Base-by-base conservation (phyloP, 306 rosid species). In the Prunus salicina region DNA sequence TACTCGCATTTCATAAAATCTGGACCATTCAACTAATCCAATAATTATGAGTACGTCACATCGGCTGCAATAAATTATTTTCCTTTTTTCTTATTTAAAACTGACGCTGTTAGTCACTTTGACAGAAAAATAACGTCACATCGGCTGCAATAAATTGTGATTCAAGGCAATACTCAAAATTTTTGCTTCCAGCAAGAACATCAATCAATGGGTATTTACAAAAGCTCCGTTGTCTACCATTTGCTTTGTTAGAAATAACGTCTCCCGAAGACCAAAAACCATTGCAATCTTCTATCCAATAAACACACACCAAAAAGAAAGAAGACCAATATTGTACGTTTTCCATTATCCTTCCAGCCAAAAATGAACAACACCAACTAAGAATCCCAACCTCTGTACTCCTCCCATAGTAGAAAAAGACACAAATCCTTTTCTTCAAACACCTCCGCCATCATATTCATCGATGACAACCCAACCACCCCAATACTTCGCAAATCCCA, bases 371-470 rank as follows among this genome's bases (percentile, higher is more conserved):
- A 2, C 56, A 28, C 8, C 72, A 28, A 69, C 46, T 60, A 45
- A 8, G 76, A 68, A 67, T 63, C 80, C 64, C 53, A 69, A 30
- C 84, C 79, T 18, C 80, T 61, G 13, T 16, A 56, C 84, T 72
- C 25, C 77, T 12, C 73, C 87, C 11, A 41, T 0, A 6, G 38
- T 62, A n/a, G 38, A 19, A 3, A 71, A 76, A 4, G 64, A 70
- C 34, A 56, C 18, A 69, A 76, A 76, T 77, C 80, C 77, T 52
- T 70, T 41, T 41, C 76, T 67, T 41, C 72, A 64, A 52, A 63
- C 64, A 18, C 49, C 63, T 30, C 28, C 32, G 2, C 41, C 41
- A 34, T 34, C 41, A 34, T 6, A 34, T 2, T 34, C 41, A 34
- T 34, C 41, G 41, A 34, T 34, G 41, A 34, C 41, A 34, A 34